Evolutionary conservation across 2,329 filamentous ascomycete species (phyloP).

Genomic region (Calycina marina): DNA sequence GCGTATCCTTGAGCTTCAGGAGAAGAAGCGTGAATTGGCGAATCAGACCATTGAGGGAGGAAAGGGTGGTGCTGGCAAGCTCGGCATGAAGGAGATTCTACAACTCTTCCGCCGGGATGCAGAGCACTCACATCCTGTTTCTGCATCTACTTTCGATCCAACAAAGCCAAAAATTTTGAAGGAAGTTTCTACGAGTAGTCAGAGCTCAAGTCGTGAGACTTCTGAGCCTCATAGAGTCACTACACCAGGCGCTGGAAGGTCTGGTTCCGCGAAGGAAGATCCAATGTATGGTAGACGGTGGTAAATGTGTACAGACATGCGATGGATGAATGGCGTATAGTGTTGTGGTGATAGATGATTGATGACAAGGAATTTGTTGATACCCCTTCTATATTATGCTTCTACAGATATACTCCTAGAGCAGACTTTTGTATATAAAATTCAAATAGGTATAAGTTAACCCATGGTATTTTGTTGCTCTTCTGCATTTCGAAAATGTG

Average conservation of each 20-base stretch:
- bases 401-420: no score
- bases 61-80: conserved; percentile 61
- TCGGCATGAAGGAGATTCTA: conserved; percentile 87
- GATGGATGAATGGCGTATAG: no score
- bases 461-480: no score
- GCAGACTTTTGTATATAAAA: no score
- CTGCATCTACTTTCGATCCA: conserved; percentile 11
- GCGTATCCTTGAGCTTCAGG: conserved; percentile 84
- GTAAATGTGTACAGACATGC: conserved; percentile 9
- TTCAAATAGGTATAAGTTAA: no score
- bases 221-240: conserved; percentile 7
- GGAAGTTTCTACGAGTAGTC: conserved; percentile 7
- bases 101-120: conserved; percentile 49
- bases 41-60: conserved; percentile 77
- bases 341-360: neutral
- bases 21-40: conserved; percentile 86
- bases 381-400: neutral
- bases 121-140: conserved; percentile 14
- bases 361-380: neutral
- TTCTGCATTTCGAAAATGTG: no score
- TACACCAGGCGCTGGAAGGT: conserved; percentile 3
- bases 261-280: conserved; percentile 14
- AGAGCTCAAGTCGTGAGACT: conserved; percentile 9
- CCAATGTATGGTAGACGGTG: conserved; percentile 21
- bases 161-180: conserved; percentile 19